These are phyloP conservation scores for Apophysomyces trapeziformis DNA, from an alignment of 371 early-diverging fungal species.

Conservation along the genomic window DNA sequence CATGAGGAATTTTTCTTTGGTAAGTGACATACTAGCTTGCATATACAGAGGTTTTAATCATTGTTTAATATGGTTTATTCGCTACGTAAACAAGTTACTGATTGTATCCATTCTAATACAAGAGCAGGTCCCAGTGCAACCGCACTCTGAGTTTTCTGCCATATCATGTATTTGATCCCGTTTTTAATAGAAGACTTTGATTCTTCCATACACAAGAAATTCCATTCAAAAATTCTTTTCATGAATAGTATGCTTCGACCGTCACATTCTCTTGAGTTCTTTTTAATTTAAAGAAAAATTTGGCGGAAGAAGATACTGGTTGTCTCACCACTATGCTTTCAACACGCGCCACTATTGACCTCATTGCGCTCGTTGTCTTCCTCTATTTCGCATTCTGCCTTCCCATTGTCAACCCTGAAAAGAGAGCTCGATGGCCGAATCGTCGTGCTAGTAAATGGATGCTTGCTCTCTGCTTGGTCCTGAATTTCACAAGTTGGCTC, in stretches of 20 bases:
- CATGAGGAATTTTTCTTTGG: no score
- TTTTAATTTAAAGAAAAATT: neutral
- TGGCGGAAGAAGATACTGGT: neutral
- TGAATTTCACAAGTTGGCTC: neutral
- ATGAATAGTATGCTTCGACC: neutral
- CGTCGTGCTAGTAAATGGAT: neutral
- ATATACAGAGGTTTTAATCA: no score
- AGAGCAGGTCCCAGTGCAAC: no score
- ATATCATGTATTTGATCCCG: no score
- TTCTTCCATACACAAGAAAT: no score
- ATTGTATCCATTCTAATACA: no score
- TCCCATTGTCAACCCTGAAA: neutral
- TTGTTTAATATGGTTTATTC: no score
- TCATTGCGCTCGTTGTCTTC: neutral
- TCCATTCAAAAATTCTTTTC: no score
- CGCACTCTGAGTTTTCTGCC: no score
- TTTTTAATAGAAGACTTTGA: no score
- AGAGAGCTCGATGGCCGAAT: conserved; percentile 5
- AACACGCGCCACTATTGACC: neutral
- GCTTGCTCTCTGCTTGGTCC: neutral
- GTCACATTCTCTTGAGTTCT: conserved; percentile 4
- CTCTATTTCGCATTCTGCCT: neutral
- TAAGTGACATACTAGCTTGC: no score
- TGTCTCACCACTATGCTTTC: neutral
- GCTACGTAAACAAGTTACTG: no score